These are phyloP conservation scores for Pseudogymnoascus sp. DNA, from an alignment of 2,329 filamentous ascomycete species.

Conservation along the genomic window DNA sequence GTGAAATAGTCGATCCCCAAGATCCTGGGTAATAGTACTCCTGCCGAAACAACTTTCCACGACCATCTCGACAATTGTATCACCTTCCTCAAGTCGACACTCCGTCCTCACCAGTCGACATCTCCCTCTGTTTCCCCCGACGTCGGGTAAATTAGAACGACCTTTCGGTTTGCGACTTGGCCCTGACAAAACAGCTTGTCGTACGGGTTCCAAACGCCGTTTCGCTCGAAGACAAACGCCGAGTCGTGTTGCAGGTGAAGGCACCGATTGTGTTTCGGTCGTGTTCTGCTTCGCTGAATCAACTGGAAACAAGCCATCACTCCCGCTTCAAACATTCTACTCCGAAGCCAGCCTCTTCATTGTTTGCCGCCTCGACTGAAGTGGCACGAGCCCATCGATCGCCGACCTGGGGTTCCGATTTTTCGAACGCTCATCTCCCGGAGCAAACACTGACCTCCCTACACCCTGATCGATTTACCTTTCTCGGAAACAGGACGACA, in stretches of 20 bases:
- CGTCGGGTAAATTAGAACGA: neutral
- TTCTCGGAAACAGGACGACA: neutral
- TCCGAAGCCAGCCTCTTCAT: neutral
- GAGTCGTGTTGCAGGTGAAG: constrained; percentile 1
- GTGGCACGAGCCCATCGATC: neutral
- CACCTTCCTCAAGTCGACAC: neutral
- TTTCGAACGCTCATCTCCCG: neutral
- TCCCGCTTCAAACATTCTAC: neutral
- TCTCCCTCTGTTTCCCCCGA: neutral
- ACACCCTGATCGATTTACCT: neutral
- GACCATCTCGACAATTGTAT: neutral
- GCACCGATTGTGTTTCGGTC: neutral
- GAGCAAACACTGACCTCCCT: neutral
- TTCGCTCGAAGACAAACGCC: neutral
- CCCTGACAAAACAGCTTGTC: neutral
- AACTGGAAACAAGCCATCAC: neutral
- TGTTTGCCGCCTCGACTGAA: neutral
- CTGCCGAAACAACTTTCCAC: constrained; percentile 1
- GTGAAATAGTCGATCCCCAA: constrained; percentile 2
- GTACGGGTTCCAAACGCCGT: neutral
- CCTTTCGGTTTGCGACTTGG: neutral
- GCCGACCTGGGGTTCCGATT: neutral
- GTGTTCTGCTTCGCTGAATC: constrained; percentile 1
- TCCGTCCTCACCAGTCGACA: neutral
- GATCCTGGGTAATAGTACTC: neutral